Conservation (phyloP, 441 rosid species). For the Brassica balearica region DNA sequence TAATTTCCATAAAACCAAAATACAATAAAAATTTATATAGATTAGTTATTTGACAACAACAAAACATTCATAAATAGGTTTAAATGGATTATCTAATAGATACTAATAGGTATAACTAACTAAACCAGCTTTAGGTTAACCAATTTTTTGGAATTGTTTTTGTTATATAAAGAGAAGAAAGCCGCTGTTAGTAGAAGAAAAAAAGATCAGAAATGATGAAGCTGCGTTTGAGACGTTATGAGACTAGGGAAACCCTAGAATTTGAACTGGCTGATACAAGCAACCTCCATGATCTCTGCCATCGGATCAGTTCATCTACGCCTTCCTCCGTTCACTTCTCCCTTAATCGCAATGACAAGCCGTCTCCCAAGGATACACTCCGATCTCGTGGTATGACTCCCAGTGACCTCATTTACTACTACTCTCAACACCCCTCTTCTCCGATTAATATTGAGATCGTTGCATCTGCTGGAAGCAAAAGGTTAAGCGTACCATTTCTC, state of each 20-base stretch:
- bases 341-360: constrained; percentile 65
- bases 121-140: no score
- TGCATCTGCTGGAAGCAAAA: constrained; percentile 21
- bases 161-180: no score
- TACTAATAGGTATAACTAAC: no score
- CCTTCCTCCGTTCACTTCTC: constrained; percentile 57
- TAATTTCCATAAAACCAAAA: no score
- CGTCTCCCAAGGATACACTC: constrained; percentile 55
- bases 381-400: constrained; percentile 51
- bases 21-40: no score
- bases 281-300: constrained; percentile 7
- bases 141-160: no score
- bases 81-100: no score
- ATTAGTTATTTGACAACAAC: no score
- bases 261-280: not conserved
- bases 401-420: constrained; percentile 24
- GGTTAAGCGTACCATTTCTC: constrained; percentile 61
- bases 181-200: no score
- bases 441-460: constrained; percentile 4
- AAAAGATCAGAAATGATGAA: not conserved
- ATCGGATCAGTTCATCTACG: constrained; percentile 2
- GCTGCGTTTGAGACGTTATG: not conserved
- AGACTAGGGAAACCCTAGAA: constrained; percentile 1
- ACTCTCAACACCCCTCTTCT: constrained; percentile 45
- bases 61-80: no score